Conservation (phyloP, 2,329 filamentous ascomycete species). For the Penicillium sp. region DNA sequence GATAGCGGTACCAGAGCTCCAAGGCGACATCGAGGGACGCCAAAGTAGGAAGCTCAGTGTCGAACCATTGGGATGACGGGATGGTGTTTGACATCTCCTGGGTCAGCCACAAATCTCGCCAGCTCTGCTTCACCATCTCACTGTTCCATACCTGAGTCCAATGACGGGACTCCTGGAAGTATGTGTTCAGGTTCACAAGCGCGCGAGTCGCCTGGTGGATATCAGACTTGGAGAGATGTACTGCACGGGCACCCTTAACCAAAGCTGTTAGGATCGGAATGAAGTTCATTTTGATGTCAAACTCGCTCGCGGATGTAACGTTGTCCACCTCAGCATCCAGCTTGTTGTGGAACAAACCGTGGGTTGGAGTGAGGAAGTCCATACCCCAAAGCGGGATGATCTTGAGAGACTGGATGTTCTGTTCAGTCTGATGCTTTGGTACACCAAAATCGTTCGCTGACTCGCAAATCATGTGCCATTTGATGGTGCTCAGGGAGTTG, state of each 20-base stretch:
- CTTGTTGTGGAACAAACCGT: slow-evolving; percentile 55
- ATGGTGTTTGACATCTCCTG: slow-evolving; percentile 43
- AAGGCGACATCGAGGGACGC: slow-evolving; percentile 37
- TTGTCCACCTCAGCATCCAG: slow-evolving; percentile 52
- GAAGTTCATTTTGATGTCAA: slow-evolving; percentile 53
- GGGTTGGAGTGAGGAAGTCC: slow-evolving; percentile 52
- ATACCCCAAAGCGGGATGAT: slow-evolving; percentile 55
- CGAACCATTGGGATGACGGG: slow-evolving; percentile 37
- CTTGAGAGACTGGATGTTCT: slow-evolving; percentile 55
- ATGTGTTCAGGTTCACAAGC: slow-evolving; percentile 49
- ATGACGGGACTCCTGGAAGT: slow-evolving; percentile 50
- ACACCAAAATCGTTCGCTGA: slow-evolving; percentile 56
- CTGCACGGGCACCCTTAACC: slow-evolving; percentile 51
- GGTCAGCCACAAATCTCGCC: slow-evolving; percentile 49
- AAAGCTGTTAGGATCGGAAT: slow-evolving; percentile 52
- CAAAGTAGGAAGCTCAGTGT: slow-evolving; percentile 40
- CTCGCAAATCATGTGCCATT: slow-evolving; percentile 56
- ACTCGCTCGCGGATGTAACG: slow-evolving; percentile 45
- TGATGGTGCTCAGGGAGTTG: slow-evolving; percentile 53
- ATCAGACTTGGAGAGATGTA: slow-evolving; percentile 42
- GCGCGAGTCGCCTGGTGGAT: slow-evolving; percentile 49
- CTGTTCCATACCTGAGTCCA: slow-evolving; percentile 50
- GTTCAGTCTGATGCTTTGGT: slow-evolving; percentile 55
- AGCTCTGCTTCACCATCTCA: slow-evolving; percentile 44
- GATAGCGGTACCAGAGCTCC: slow-evolving; percentile 43